phyloP scores from a whole-genome alignment of 306 rosid genomes.

The Sindora glabra region DNA sequence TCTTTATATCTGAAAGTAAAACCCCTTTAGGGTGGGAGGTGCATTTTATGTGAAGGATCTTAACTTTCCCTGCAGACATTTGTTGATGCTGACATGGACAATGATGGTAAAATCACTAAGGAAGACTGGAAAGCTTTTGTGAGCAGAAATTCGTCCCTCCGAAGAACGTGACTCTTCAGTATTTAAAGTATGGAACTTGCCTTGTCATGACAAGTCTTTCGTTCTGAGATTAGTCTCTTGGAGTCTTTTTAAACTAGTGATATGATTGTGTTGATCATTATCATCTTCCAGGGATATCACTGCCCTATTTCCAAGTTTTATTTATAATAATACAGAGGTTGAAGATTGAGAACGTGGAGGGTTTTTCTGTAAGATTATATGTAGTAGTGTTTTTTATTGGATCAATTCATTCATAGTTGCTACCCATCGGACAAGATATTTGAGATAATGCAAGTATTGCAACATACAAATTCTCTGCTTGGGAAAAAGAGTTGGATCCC shows the following conservation, averaged over 20 bases:
- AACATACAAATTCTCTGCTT: not conserved
- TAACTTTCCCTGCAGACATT: slow-evolving; percentile 30
- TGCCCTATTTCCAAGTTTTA: slow-evolving; percentile 35
- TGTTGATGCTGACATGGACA: slow-evolving; percentile 34
- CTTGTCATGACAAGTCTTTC: not conserved
- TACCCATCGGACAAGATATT: not conserved
- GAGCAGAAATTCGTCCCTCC: slow-evolving; percentile 21
- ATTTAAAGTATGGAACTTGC: slow-evolving; percentile 32
- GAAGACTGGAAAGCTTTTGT: slow-evolving; percentile 46
- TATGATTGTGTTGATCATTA: not conserved
- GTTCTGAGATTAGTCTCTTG: not conserved
- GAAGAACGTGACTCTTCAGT: slow-evolving; percentile 51
- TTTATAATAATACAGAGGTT: slow-evolving; percentile 23
- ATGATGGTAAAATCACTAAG: slow-evolving; percentile 39
- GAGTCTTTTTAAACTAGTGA: not conserved
- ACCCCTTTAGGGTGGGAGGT: no score
- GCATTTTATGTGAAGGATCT: not conserved
- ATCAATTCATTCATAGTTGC: not conserved
- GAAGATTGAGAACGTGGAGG: slow-evolving; percentile 24
- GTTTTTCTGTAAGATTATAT: not conserved
- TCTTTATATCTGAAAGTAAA: not conserved
- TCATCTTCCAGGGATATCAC: slow-evolving; percentile 32
- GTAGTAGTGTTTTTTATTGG: not conserved
- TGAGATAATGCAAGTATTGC: not conserved
- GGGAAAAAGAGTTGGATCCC: not conserved